Evolutionary conservation across 2,329 filamentous ascomycete species (phyloP).

Genomic region (Xylariaceae sp.): DNA sequence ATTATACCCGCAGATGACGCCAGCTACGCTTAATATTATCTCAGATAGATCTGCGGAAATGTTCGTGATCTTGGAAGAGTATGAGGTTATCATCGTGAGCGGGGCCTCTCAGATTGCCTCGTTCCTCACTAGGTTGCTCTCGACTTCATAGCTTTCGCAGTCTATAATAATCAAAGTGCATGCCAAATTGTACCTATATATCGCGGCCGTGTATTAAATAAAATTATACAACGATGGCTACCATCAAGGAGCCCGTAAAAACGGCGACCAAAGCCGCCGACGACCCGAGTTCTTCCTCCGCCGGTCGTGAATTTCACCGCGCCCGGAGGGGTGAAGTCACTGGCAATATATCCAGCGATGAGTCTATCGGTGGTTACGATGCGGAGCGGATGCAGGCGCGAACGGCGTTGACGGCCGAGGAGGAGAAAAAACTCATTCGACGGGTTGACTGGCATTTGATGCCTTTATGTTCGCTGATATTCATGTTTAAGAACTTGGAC

Average conservation of each 20-base stretch:
- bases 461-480: slow-evolving; percentile 44
- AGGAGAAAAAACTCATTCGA: slow-evolving; percentile 48
- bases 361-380: slow-evolving; percentile 36
- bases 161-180: not conserved
- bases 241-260: slow-evolving; percentile 7
- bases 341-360: slow-evolving; percentile 16
- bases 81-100: slow-evolving; percentile 20
- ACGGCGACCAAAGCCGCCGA: slow-evolving; percentile 12
- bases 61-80: slow-evolving; percentile 27
- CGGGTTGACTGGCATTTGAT: slow-evolving; percentile 48
- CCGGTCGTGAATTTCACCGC: slow-evolving; percentile 24
- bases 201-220: not conserved
- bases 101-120: not conserved
- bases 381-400: slow-evolving; percentile 34
- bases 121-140: not conserved
- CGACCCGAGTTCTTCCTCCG: slow-evolving; percentile 22
- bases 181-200: not conserved
- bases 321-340: slow-evolving; percentile 28
- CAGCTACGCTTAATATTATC: slow-evolving; percentile 1
- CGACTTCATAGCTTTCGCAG: slow-evolving; percentile 6
- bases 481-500: slow-evolving; percentile 46
- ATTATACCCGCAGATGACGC: slow-evolving; percentile 5
- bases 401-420: slow-evolving; percentile 40
- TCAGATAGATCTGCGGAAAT: slow-evolving; percentile 1
- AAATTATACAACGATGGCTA: slow-evolving; percentile 3